Conservation (phyloP, 163 green algal genomes). For the Chlamydomonas reinhardtii region DNA sequence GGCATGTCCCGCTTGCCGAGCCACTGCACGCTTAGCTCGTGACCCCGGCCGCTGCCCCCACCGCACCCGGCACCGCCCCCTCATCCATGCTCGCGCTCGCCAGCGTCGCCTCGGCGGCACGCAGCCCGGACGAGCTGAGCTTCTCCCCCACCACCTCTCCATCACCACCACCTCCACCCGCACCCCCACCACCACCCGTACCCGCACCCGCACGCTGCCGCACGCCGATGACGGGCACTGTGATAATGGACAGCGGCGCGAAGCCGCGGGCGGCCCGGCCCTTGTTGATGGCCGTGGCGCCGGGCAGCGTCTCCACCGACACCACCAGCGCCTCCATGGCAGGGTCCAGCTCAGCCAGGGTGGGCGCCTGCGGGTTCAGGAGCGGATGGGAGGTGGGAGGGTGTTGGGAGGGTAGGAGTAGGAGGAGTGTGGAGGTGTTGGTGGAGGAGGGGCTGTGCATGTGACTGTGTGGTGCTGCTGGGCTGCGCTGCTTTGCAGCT, state of each 20-base stretch:
- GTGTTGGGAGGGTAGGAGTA: too few species aligned
- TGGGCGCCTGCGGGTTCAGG: constrained; percentile 58
- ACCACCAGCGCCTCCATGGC: constrained; percentile 75
- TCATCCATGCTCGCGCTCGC: background rate
- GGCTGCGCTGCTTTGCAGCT: too few species aligned
- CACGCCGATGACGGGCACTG: constrained; percentile 77
- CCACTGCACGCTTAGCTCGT: too few species aligned
- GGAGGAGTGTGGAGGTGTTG: too few species aligned
- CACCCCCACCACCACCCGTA: background rate
- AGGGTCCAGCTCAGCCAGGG: constrained; percentile 71
- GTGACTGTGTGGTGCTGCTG: too few species aligned
- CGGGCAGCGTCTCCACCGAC: constrained; percentile 70
- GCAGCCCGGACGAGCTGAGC: constrained; percentile 32
- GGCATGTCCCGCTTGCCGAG: too few species aligned
- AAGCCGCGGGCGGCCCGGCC: constrained; percentile 60
- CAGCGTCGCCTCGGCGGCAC: constrained; percentile 7
- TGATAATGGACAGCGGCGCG: constrained; percentile 57
- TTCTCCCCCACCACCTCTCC: background rate
- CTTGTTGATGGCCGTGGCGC: constrained; percentile 69
- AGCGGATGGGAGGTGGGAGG: background rate
- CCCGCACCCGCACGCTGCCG: too few species aligned
- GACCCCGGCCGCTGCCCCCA: too few species aligned
- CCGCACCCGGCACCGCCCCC: background rate
- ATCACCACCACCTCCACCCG: background rate
- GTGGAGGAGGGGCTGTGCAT: too few species aligned